Conservation (phyloP, 139 green algal species). For the Gonium pectorale region DNA sequence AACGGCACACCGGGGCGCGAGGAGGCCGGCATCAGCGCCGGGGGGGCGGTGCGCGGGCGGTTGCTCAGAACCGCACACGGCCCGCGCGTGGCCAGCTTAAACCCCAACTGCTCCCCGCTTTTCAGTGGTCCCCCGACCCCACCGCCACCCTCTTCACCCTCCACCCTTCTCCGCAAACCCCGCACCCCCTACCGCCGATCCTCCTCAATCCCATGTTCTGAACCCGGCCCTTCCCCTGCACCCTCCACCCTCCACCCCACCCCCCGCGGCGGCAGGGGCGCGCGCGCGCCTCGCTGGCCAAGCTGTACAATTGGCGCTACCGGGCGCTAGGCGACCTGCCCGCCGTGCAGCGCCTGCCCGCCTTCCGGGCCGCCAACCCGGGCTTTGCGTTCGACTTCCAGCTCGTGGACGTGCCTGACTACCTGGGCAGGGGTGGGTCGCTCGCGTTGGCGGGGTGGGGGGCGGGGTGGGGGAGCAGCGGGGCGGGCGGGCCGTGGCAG, state of each 20-base stretch:
- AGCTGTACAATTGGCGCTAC: constrained; percentile 99
- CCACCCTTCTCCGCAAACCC: too few relatives aligned
- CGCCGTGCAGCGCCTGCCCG: constrained; percentile 55
- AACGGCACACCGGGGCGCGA: too few relatives aligned
- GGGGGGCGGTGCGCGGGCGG: too few relatives aligned
- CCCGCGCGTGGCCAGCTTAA: too few relatives aligned
- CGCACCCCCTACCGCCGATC: not conserved
- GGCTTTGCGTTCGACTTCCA: constrained; percentile 94
- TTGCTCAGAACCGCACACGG: too few relatives aligned
- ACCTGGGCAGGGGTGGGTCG: constrained; percentile 64
- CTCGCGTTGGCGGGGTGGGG: not conserved
- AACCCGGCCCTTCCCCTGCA: not conserved
- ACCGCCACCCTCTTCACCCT: too few relatives aligned
- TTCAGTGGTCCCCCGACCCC: too few relatives aligned
- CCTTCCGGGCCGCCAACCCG: constrained; percentile 84
- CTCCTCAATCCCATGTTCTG: not conserved
- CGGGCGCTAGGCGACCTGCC: constrained; percentile 90
- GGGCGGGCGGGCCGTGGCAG: too few relatives aligned
- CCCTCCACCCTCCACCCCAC: not conserved
- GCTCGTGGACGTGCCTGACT: constrained; percentile 93
- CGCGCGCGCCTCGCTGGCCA: constrained; percentile 85
- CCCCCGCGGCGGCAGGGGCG: constrained; percentile 86
- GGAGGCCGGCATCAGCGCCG: too few relatives aligned
- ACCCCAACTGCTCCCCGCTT: too few relatives aligned
- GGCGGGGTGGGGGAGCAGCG: not conserved